Conservation (phyloP, 2,329 filamentous ascomycete genomes). For the Clonostachys byssicola region DNA sequence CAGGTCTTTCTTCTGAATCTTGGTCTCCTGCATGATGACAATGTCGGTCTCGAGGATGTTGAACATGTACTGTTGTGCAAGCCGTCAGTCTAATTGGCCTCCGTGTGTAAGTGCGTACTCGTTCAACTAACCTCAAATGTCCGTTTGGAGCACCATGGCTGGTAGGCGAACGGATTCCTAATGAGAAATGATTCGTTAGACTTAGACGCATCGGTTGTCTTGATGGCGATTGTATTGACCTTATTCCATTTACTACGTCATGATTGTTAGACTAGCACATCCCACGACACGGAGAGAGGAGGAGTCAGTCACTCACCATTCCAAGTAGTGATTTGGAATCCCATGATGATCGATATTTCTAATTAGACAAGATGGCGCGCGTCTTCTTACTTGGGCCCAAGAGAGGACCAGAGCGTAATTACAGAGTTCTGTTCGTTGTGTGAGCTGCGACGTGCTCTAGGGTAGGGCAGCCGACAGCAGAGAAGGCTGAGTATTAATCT, state of each 20-base stretch:
- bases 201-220: neutral
- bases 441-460: no score
- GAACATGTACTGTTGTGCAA: constrained; percentile 71
- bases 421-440: no score
- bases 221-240: constrained; percentile 36
- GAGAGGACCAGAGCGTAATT: no score
- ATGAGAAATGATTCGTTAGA: constrained; percentile 1
- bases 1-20: constrained; percentile 91
- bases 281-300: no score
- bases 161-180: constrained; percentile 79
- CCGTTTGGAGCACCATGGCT: constrained; percentile 72
- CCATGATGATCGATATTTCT: constrained; percentile 44
- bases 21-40: constrained; percentile 91
- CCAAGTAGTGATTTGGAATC: constrained; percentile 79
- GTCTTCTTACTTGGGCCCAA: no score
- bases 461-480: no score
- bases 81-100: neutral
- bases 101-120: no score
- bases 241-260: constrained; percentile 72
- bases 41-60: constrained; percentile 90
- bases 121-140: constrained; percentile 56
- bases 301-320: constrained; percentile 54
- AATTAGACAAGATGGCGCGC: no score
- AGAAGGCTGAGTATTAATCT: no score
- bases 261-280: neutral